A percentile compares a stretch with the other conserved stretches of the same genome.
Conservation (phyloP, 2,329 filamentous ascomycete genomes). For the Aurifilum marmelostoma region DNA sequence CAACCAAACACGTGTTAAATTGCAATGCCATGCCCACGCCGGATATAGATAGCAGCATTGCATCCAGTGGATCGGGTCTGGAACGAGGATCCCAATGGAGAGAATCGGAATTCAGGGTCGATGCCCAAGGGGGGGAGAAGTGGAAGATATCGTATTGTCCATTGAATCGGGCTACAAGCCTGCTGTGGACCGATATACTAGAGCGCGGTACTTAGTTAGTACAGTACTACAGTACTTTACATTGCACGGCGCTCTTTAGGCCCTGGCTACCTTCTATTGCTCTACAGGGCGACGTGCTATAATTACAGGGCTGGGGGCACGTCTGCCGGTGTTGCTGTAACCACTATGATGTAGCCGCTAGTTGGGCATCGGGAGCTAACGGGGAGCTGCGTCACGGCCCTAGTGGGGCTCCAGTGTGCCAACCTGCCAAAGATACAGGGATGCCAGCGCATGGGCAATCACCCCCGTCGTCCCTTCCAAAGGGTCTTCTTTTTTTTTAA, state of each 20-base stretch:
- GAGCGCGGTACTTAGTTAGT: no score
- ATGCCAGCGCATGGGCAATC: neutral
- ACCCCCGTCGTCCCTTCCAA: neutral
- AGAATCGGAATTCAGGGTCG: neutral
- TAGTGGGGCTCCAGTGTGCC: neutral
- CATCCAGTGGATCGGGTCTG: neutral
- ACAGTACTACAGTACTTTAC: neutral
- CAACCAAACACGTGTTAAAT: conserved; percentile 1
- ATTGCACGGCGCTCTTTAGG: neutral
- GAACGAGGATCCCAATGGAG: neutral
- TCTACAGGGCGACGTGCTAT: neutral
- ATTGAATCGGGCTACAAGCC: no score
- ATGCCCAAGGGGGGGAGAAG: neutral
- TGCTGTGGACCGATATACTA: no score
- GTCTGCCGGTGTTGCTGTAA: neutral
- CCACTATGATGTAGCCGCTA: conserved; percentile 4
- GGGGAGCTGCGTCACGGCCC: conserved; percentile 10
- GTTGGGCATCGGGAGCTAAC: conserved; percentile 12
- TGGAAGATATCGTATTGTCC: no score
- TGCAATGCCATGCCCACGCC: neutral
- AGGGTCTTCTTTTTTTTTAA: neutral
- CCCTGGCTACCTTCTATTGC: neutral
- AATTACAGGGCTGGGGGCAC: neutral
- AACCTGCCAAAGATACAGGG: neutral
- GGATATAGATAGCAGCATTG: neutral